A percentile compares a stretch with the other conserved stretches of the same genome.
Conservation (phyloP, 176 grass and related monocot genomes). For the Saccharum officinarum region DNA sequence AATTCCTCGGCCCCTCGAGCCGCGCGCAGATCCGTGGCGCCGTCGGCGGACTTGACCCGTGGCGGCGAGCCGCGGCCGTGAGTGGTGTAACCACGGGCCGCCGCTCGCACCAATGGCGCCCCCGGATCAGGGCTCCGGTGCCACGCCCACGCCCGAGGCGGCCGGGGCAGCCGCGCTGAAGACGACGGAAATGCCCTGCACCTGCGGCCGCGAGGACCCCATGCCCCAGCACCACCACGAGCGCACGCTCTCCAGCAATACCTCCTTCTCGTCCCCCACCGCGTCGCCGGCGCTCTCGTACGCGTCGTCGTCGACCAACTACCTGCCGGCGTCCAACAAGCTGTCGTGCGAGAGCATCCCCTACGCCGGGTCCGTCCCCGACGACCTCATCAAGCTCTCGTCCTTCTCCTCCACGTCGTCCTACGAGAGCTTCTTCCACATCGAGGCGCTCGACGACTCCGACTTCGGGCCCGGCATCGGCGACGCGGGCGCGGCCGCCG, state of each 20-base stretch:
- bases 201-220: not conserved
- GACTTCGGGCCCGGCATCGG: not conserved
- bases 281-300: constrained; percentile 1
- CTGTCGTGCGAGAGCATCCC: constrained; percentile 43
- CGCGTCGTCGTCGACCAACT: constrained; percentile 2
- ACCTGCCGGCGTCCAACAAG: constrained; percentile 3
- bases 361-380: not conserved
- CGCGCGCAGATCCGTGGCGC: constrained; percentile 20
- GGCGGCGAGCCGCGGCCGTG: not conserved
- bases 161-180: not conserved
- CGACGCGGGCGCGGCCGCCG: not conserved
- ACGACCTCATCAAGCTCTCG: not conserved
- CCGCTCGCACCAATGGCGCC: constrained; percentile 12
- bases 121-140: not conserved
- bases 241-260: not conserved
- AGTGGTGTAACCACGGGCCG: not conserved
- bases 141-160: not conserved
- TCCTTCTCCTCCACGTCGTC: constrained; percentile 22
- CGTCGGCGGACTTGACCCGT: constrained; percentile 5
- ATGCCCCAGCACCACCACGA: not conserved
- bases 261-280: constrained; percentile 15
- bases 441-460: constrained; percentile 3
- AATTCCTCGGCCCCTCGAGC: not conserved
- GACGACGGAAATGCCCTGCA: not conserved
- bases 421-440: constrained; percentile 41